Evolutionary conservation across 495 filamentous ascomycete species (phyloP).

Genomic region (Tuber borchii): DNA sequence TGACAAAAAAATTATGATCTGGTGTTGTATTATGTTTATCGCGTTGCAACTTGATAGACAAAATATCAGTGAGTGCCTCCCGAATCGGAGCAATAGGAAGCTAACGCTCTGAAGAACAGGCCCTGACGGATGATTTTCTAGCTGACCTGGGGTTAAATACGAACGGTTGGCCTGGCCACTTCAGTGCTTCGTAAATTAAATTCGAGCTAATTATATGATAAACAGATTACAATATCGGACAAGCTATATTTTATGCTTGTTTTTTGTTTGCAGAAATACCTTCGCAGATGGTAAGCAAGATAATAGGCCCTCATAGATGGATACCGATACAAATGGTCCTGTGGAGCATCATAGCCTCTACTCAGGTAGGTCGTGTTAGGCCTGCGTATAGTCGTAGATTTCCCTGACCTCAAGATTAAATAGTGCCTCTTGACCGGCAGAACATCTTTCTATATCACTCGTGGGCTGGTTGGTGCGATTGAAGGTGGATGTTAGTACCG

Average conservation of each 20-base stretch:
- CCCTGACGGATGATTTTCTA: conserved; percentile 65
- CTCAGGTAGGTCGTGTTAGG: conserved; percentile 14
- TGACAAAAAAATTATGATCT: conserved; percentile 47
- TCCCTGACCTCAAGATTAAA: conserved; percentile 3
- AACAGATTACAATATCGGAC: conserved; percentile 63
- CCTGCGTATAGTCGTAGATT: not conserved
- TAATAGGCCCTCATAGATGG: conserved; percentile 74
- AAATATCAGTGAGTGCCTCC: conserved; percentile 50
- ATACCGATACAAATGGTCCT: conserved; percentile 74
- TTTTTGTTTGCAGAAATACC: conserved; percentile 67
- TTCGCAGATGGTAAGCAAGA: conserved; percentile 66
- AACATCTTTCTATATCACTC: conserved; percentile 57
- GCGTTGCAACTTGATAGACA: conserved; percentile 73
- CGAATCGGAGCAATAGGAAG: not conserved
- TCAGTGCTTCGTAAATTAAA: not conserved
- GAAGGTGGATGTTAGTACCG: conserved; percentile 51
- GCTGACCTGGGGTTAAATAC: conserved; percentile 55
- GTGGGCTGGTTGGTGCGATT: conserved; percentile 63
- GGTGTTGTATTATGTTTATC: conserved; percentile 74
- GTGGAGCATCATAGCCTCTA: conserved; percentile 63
- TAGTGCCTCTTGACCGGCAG: conserved; percentile 42
- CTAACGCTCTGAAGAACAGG: conserved; percentile 47
- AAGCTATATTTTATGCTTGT: conserved; percentile 61
- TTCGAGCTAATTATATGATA: not conserved
- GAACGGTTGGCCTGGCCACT: conserved; percentile 48